A percentile compares a stretch with the other conserved stretches of the same genome.
Conservation (phyloP, 495 filamentous ascomycete species). For the Neurospora sp. region DNA sequence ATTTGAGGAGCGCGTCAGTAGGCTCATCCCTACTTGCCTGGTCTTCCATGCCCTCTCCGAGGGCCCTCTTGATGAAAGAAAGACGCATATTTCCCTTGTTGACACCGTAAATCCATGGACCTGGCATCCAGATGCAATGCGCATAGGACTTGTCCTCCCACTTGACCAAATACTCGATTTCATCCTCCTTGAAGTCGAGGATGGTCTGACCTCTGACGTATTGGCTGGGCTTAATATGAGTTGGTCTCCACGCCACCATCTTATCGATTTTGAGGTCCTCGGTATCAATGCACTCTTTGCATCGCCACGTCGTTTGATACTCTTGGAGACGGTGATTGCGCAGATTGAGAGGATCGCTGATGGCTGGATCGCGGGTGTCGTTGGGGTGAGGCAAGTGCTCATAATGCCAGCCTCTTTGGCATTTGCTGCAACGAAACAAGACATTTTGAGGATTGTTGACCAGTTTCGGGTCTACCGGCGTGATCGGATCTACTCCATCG, state of each 20-base stretch:
- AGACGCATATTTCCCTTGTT: constrained; percentile 50
- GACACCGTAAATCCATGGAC: constrained; percentile 83
- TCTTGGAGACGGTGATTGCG: constrained; percentile 34
- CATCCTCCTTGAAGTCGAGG: constrained; percentile 47
- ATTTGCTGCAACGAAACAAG: constrained; percentile 70
- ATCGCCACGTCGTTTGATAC: constrained; percentile 61
- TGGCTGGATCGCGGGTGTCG: constrained; percentile 22
- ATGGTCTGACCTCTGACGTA: constrained; percentile 37
- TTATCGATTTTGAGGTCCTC: constrained; percentile 50
- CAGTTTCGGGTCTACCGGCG: constrained; percentile 44
- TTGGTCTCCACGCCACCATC: constrained; percentile 81
- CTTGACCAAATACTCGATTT: constrained; percentile 85
- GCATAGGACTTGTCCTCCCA: constrained; percentile 73
- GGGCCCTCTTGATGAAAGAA: constrained; percentile 62
- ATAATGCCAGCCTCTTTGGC: constrained; percentile 73
- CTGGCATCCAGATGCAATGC: constrained; percentile 73
- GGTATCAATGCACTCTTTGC: constrained; percentile 55
- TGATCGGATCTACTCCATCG: constrained; percentile 65
- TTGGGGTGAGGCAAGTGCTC: constrained; percentile 57
- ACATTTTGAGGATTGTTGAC: constrained; percentile 68
- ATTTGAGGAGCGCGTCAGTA: constrained; percentile 46
- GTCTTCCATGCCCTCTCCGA: constrained; percentile 27
- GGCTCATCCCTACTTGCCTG: constrained; percentile 6
- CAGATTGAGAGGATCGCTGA: constrained; percentile 29
- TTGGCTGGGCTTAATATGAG: constrained; percentile 27